Conservation (phyloP, 768 basidiomycete genomes). For the Hygrophoropsis aurantiaca region DNA sequence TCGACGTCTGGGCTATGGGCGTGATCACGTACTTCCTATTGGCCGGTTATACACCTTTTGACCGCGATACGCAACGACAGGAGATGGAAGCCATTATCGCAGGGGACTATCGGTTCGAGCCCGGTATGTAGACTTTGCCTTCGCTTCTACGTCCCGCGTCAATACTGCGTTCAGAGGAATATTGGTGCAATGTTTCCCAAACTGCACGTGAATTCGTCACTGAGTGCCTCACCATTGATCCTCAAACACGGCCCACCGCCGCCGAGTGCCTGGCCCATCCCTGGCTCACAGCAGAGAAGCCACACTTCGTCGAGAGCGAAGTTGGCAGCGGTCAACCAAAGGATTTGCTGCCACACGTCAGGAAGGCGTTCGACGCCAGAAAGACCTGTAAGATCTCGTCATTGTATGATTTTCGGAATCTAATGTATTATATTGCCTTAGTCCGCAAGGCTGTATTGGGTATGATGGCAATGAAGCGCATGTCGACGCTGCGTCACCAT, state of each 20-base stretch:
- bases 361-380: slow-evolving; percentile 86
- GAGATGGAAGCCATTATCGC: slow-evolving; percentile 96
- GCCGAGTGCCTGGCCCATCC: slow-evolving; percentile 68
- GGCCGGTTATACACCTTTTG: slow-evolving; percentile 94
- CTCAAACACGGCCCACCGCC: slow-evolving; percentile 76
- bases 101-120: slow-evolving; percentile 92
- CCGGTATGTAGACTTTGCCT: slow-evolving; percentile 33
- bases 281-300: slow-evolving; percentile 60
- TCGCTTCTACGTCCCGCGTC: not conserved
- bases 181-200: slow-evolving; percentile 83
- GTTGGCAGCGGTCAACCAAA: slow-evolving; percentile 54
- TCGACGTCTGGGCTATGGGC: slow-evolving; percentile 97
- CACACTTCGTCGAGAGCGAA: slow-evolving; percentile 64
- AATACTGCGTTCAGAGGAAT: slow-evolving; percentile 67
- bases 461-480: slow-evolving; percentile 82
- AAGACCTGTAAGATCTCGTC: slow-evolving; percentile 63
- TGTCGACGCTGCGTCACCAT: slow-evolving; percentile 53
- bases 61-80: slow-evolving; percentile 80
- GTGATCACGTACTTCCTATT: slow-evolving; percentile 98
- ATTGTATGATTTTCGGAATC: not conserved
- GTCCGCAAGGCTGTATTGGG: slow-evolving; percentile 88
- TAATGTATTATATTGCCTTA: slow-evolving; percentile 26
- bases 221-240: slow-evolving; percentile 84
- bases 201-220: slow-evolving; percentile 83
- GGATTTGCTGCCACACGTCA: slow-evolving; percentile 86